Conservation (phyloP, 1,139 yeast species). For the Magnusiomyces suaveolens region DNA sequence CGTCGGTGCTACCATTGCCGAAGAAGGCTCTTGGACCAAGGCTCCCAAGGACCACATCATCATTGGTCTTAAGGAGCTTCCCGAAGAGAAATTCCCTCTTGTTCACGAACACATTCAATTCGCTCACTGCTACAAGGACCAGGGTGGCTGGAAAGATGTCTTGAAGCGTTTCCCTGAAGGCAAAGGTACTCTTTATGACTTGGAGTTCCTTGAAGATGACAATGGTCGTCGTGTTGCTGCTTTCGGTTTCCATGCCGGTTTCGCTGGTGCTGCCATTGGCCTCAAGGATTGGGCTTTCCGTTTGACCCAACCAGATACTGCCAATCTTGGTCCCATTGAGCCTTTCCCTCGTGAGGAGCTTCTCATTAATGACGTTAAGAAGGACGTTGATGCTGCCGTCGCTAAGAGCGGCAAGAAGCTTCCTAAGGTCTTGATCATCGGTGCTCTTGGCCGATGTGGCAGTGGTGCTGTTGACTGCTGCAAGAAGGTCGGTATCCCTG, state of each 20-base stretch:
- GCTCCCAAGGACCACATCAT: conserved; percentile 89
- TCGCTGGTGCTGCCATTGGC: conserved; percentile 98
- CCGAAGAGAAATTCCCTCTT: conserved; percentile 89
- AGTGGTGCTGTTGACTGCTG: conserved; percentile 90
- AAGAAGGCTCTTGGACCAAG: conserved; percentile 81
- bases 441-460: conserved; percentile 98
- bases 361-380: conserved; percentile 60
- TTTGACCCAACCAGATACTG: conserved; percentile 58
- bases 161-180: conserved; percentile 83
- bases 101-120: conserved; percentile 94
- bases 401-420: conserved; percentile 49
- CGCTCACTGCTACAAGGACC: conserved; percentile 97
- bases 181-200: conserved; percentile 78
- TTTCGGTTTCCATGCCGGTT: conserved; percentile 96
- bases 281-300: conserved; percentile 90
- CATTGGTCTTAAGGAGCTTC: conserved; percentile 89
- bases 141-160: conserved; percentile 94
- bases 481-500: conserved; percentile 80
- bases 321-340: conserved; percentile 52
- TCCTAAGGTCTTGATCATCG: conserved; percentile 82
- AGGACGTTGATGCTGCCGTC: conserved; percentile 51
- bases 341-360: conserved; percentile 77
- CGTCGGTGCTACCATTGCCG: conserved; percentile 81
- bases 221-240: conserved; percentile 98
- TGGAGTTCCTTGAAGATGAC: conserved; percentile 89